Conservation (phyloP, 495 filamentous ascomycete genomes). For the Trypethelium eluteriae region DNA sequence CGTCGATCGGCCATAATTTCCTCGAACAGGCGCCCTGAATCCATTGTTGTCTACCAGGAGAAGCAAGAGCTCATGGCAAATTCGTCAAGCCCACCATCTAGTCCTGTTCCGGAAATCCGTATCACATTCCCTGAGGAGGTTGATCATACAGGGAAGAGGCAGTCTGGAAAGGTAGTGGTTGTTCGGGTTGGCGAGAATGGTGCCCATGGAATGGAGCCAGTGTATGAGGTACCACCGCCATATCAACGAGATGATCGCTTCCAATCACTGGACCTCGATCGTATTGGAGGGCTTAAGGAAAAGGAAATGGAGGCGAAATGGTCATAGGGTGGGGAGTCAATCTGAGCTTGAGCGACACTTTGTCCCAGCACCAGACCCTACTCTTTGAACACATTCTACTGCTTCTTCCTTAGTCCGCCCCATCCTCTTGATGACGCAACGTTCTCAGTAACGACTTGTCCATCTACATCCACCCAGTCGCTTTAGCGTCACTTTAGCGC, state of each 20-base stretch:
- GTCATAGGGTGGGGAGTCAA: background rate
- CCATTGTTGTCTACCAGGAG: conserved; percentile 66
- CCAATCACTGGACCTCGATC: conserved; percentile 86
- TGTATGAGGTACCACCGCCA: conserved; percentile 74
- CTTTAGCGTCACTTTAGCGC: conserved; percentile 3
- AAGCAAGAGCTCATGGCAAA: conserved; percentile 64
- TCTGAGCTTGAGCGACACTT: background rate
- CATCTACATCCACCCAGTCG: conserved; percentile 4
- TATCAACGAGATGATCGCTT: conserved; percentile 76
- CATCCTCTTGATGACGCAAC: conserved; percentile 6
- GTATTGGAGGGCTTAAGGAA: conserved; percentile 90
- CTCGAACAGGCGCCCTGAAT: conserved; percentile 53
- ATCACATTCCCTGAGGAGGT: conserved; percentile 97
- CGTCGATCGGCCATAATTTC: conserved; percentile 26
- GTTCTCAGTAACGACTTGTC: conserved; percentile 9
- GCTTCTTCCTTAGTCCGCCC: background rate
- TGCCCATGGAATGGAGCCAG: conserved; percentile 73
- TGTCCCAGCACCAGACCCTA: background rate
- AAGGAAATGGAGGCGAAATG: conserved; percentile 45
- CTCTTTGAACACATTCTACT: background rate
- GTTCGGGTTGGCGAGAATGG: conserved; percentile 83
- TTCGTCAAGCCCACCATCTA: conserved; percentile 65
- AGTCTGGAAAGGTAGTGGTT: conserved; percentile 82
- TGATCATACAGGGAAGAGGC: conserved; percentile 68
- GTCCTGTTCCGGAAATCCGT: conserved; percentile 86